Conservation (phyloP, 192 early-diverging fungal species). For the Mortierella claussenii region DNA sequence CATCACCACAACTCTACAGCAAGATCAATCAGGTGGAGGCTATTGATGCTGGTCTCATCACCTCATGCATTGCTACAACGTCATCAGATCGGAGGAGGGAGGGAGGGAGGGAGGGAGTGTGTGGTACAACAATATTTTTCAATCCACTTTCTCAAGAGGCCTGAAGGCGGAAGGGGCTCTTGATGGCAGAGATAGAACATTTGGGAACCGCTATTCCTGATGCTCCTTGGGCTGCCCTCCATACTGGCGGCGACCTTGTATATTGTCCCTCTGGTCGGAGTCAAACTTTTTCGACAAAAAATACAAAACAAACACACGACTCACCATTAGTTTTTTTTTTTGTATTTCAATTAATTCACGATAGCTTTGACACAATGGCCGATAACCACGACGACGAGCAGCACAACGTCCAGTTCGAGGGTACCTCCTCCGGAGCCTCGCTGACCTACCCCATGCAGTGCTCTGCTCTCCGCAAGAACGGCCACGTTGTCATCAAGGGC, state of each 20-base stretch:
- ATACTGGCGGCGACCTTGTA: too few relatives aligned
- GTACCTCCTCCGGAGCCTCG: slow-evolving; percentile 86
- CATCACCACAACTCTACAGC: too few relatives aligned
- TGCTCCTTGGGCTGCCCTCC: too few relatives aligned
- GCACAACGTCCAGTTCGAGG: slow-evolving; percentile 78
- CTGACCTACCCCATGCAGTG: slow-evolving; percentile 98
- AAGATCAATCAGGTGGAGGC: too few relatives aligned
- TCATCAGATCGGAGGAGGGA: neutral
- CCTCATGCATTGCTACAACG: neutral
- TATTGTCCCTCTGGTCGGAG: too few relatives aligned
- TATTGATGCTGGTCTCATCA: too few relatives aligned
- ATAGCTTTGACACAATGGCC: slow-evolving; percentile 49
- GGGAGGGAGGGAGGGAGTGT: neutral
- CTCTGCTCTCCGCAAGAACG: slow-evolving; percentile 99
- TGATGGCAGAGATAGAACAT: too few relatives aligned
- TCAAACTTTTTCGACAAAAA: too few relatives aligned
- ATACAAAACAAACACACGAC: too few relatives aligned
- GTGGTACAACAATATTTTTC: neutral
- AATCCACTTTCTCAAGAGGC: too few relatives aligned
- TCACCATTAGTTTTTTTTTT: slow-evolving; percentile 2
- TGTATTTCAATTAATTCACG: slow-evolving; percentile 3
- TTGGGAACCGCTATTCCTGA: too few relatives aligned
- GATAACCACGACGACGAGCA: slow-evolving; percentile 70
- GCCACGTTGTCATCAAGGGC: slow-evolving; percentile 97
- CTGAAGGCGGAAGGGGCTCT: too few relatives aligned